These are phyloP conservation scores for Cladosporium phlei DNA, from an alignment of 2,329 filamentous ascomycete species.

Conservation along the genomic window DNA sequence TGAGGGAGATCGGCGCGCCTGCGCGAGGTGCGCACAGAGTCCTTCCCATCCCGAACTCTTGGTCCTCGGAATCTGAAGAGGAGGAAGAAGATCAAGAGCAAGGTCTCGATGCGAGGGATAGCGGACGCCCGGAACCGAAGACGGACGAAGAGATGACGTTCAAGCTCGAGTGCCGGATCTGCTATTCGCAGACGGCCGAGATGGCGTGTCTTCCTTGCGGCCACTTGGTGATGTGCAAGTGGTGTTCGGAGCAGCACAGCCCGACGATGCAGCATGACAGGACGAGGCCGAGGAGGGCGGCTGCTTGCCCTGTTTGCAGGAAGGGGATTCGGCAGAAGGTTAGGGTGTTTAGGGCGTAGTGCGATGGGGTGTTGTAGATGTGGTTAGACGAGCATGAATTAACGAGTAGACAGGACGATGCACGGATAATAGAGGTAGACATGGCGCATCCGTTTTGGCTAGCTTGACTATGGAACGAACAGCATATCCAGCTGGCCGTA, in stretches of 20 bases:
- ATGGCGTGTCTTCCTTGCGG: constrained; percentile 51
- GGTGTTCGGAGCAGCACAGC: constrained; percentile 50
- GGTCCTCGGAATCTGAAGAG: constrained; percentile 19
- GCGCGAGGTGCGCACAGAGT: background rate
- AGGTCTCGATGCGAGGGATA: constrained; percentile 43
- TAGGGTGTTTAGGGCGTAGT: constrained; percentile 27
- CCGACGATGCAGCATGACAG: constrained; percentile 40
- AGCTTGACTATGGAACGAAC: no score
- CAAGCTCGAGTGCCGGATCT: constrained; percentile 50
- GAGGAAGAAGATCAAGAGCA: constrained; percentile 23
- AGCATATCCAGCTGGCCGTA: no score
- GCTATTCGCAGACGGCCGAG: constrained; percentile 49
- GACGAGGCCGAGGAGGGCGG: constrained; percentile 35
- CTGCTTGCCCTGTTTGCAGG: constrained; percentile 44
- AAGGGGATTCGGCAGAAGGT: constrained; percentile 44
- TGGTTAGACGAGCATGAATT: no score
- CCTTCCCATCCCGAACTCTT: background rate
- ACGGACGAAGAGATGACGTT: constrained; percentile 47
- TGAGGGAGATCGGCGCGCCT: constrained; percentile 14
- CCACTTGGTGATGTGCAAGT: constrained; percentile 51
- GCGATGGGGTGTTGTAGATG: no score
- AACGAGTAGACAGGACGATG: no score
- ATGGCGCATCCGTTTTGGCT: no score
- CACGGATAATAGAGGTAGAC: no score
- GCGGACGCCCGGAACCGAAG: constrained; percentile 44